Evolutionary conservation across 2,329 filamentous ascomycete species (phyloP), one percentile per base, ranked within the genome.

Genomic region (Colletotrichum ledebouriae): DNA sequence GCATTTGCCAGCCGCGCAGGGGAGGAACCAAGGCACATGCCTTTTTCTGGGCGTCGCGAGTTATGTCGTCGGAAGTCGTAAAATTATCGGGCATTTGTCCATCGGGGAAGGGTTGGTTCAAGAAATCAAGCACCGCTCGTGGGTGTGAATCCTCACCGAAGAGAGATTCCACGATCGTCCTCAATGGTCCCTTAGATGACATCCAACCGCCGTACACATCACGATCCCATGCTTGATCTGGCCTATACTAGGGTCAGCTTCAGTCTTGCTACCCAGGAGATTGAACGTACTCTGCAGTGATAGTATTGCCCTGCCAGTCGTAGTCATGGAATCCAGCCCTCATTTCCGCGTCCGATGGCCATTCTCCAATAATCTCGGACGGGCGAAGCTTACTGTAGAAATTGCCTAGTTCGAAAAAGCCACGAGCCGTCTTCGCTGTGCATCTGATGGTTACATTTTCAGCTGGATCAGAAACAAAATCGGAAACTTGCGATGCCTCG

Each of bases 341-440:
- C 69, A 70, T 69, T 29, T 61, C 69, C n/a, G 63, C 60, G 22
- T 64, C 52, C 9, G 50, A 9, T 5, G 66, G 66, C 69, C 69
- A 70, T 44, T 52, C 52, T 3, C 50, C 46, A 6, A 70, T 9
- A 6, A 69, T 33, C 2, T 20, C 42, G 3, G 69, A 69, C n/a
- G 66, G 52, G 11, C 29, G 39, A 1, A 44, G 52, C 7, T 52
- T 49, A 15, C 29, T 66, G 46, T 66, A 60, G 15, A 66, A 33
- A 22, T 66, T 70, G 25, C 56, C 66, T 11, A 69, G 53, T 20
- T 70, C 69, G n/a, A 70, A 70, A n/a, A 69, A 70, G 9, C 59
- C 66, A 15, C 66, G 55, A 5, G 57, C 66, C 4, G 69, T 69
- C 34, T 25, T 61, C 17, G 64, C 56, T 10, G 47, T 25, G n/a